Evolutionary conservation across 2,329 filamentous ascomycete genomes (phyloP).

Genomic region (Pseudopyricularia javanii): DNA sequence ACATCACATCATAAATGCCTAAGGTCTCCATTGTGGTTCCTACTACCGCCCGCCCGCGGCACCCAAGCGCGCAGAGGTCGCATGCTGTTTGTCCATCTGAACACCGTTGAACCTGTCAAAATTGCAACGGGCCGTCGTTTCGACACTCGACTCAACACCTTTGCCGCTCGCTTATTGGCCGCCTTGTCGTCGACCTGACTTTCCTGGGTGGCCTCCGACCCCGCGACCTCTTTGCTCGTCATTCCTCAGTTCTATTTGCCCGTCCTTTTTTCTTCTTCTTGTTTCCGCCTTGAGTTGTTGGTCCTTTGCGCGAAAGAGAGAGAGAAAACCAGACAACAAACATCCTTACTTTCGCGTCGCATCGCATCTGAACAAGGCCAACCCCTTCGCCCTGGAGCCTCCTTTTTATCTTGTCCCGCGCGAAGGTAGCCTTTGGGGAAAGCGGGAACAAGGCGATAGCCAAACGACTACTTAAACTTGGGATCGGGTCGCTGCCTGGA

Average conservation of each 20-base stretch:
- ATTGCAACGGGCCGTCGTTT: not conserved
- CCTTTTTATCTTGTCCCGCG: not conserved
- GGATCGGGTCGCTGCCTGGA: not conserved
- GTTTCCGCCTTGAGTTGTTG: not conserved
- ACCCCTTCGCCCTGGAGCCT: not conserved
- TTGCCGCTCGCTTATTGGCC: slow-evolving; percentile 3
- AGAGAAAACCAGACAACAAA: not conserved
- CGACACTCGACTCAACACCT: not conserved
- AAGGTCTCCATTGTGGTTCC: too few relatives aligned
- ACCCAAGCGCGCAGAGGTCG: not conserved
- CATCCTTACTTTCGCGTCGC: not conserved
- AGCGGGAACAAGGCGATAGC: not conserved
- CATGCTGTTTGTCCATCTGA: slow-evolving; percentile 1
- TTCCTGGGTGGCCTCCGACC: not conserved
- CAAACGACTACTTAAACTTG: not conserved
- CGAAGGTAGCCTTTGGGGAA: not conserved
- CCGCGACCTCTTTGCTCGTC: slow-evolving; percentile 1
- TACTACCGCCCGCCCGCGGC: not conserved
- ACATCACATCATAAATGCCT: too few relatives aligned
- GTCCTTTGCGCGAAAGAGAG: not conserved
- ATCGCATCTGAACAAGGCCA: not conserved
- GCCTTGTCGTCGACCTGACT: slow-evolving; percentile 3
- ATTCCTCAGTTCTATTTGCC: not conserved
- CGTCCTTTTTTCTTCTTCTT: not conserved
- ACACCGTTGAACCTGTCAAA: slow-evolving; percentile 3